Percentiles rank a stretch among this genome's conserved stretches.
Evolutionary conservation across 768 basidiomycete species (phyloP).

Genomic region (Podaxis rugospora): DNA sequence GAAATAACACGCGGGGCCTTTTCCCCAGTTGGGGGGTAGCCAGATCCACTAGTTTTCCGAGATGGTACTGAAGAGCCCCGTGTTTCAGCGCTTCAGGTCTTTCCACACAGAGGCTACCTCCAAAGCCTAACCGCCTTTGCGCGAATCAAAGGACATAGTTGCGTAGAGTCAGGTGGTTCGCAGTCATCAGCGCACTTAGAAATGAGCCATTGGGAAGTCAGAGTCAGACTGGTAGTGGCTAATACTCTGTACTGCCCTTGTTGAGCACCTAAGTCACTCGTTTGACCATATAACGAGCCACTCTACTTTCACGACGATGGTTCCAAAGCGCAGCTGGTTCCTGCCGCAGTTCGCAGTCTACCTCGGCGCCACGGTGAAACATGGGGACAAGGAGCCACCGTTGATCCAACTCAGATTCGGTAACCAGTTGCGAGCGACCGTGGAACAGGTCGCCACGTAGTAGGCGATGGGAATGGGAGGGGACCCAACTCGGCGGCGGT

Average conservation of each 20-base stretch:
- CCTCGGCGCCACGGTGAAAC: constrained; percentile 2
- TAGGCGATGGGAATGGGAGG: background rate
- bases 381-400: background rate
- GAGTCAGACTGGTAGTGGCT: too few species aligned
- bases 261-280: too few species aligned
- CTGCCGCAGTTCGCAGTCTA: background rate
- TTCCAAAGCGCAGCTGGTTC: background rate
- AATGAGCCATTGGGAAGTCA: background rate
- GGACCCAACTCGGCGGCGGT: background rate
- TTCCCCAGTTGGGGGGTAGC: background rate
- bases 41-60: background rate
- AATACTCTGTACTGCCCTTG: too few species aligned
- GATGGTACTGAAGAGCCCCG: background rate
- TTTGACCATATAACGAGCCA: background rate
- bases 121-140: background rate
- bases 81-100: background rate
- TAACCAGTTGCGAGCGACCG: background rate
- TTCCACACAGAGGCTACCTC: background rate
- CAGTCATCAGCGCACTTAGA: background rate
- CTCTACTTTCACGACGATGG: background rate
- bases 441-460: background rate
- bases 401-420: background rate
- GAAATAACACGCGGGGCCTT: background rate
- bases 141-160: background rate
- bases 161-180: background rate